Percentiles rank a stretch among this genome's conserved stretches.
phyloP scores from a whole-genome alignment of 2,329 filamentous ascomycete species.

The Lecanicillium sp. region DNA sequence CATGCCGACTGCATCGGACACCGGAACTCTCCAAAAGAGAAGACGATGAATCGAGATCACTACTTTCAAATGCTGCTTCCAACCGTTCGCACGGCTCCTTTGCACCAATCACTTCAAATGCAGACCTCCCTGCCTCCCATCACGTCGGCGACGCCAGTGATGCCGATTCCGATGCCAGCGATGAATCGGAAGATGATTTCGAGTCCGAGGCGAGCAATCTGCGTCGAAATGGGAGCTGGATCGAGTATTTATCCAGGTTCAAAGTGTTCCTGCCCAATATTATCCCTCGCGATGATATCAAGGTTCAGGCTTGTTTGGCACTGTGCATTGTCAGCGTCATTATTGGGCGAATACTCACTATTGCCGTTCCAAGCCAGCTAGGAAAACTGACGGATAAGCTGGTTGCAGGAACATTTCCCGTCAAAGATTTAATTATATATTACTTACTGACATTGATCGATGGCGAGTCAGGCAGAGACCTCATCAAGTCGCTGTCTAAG shows the following conservation, averaged over 20 bases:
- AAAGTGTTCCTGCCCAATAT: conserved; percentile 2
- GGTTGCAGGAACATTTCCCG: neutral
- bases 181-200: conserved; percentile 1
- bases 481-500: conserved; percentile 23
- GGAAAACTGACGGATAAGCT: neutral
- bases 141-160: neutral
- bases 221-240: conserved; percentile 1
- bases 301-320: conserved; percentile 2
- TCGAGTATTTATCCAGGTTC: conserved; percentile 2
- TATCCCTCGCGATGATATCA: conserved; percentile 4
- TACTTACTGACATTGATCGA: neutral
- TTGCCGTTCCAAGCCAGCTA: neutral
- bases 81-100: no score
- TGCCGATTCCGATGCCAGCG: neutral
- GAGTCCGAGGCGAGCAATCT: neutral
- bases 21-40: no score
- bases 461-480: neutral
- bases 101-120: no score
- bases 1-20: no score
- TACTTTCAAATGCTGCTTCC: no score
- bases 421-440: neutral
- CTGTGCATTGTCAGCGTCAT: neutral
- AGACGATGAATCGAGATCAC: no score
- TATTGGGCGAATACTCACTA: neutral
- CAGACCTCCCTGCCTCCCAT: no score